Percentiles rank a stretch among this genome's conserved stretches.
These are phyloP conservation scores for Tylopilus rubrobrunneus DNA, from an alignment of 768 basidiomycete species.

Conservation along the genomic window DNA sequence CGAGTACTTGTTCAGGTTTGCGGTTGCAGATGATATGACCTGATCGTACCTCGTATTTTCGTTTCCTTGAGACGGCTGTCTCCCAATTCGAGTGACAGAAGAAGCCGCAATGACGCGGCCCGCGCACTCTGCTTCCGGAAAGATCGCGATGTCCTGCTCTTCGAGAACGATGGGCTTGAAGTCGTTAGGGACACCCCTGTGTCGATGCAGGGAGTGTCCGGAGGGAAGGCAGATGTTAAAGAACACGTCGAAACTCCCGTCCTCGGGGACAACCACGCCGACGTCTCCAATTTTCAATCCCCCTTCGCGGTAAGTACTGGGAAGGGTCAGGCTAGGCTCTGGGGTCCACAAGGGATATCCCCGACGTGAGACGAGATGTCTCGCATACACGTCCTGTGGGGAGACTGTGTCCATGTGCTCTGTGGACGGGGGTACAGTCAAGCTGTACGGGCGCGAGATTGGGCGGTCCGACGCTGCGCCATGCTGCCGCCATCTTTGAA, in stretches of 20 bases:
- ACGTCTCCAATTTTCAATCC: constrained; percentile 1
- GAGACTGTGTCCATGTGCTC: background rate
- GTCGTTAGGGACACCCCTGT: background rate
- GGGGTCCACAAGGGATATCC: constrained; percentile 2
- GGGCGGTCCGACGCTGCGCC: too few relatives aligned
- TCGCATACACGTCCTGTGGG: background rate
- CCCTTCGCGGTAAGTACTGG: background rate
- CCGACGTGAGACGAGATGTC: constrained; percentile 1
- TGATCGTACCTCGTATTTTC: background rate
- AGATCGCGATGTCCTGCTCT: background rate
- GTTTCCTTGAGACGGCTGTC: background rate
- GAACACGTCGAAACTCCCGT: background rate
- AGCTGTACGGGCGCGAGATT: too few relatives aligned
- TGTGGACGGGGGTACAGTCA: too few relatives aligned
- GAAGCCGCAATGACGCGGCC: background rate
- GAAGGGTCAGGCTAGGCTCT: background rate
- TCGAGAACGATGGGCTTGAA: background rate
- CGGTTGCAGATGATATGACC: too few relatives aligned
- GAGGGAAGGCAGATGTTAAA: background rate
- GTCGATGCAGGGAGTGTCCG: background rate
- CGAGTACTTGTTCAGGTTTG: too few relatives aligned
- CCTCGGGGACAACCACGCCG: background rate
- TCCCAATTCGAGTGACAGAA: background rate
- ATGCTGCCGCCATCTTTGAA: too few relatives aligned
- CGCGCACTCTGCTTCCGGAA: background rate